Evolutionary conservation across 805 yeast species (phyloP), one percentile per base, ranked within the genome.

Genomic region (Candida easanensis): DNA sequence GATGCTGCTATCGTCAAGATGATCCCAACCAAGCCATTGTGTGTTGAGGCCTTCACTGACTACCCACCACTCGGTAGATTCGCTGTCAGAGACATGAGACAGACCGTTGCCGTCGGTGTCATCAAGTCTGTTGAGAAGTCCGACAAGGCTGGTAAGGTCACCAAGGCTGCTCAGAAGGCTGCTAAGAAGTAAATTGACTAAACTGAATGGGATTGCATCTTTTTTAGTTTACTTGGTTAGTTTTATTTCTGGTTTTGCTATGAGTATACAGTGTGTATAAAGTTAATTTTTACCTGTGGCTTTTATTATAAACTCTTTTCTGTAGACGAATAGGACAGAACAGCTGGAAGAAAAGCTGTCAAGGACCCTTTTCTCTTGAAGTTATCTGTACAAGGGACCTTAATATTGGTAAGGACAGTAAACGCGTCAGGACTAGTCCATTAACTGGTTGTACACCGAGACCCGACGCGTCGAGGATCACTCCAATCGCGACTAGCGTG

Each of bases 61-160:
- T 89, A 89, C 86, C 97, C 95, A 73, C 98, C 96, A 80, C 76
- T 91, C 74, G 93, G 96, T 80, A 88, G 98, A 85, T 83, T 90
- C 79, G 91, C 91, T 71, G 97, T 89, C 82, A 90, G 97, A 86
- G 97, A 89, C 79, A 89, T 89, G 97, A 87, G 97, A 86, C 97
- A 89, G 79, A 90, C 97, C 65, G 97, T 90, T 67, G 97, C 97
- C 71, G 97, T 90, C 18, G 48, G 48, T 44, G 48, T 44, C 33
- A 44, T 44, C 97, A 97, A 90, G 97, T 90, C 71, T 86, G 96
- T 88, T 64, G 95, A 79, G 41, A 67, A 88, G 88, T 68, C 86
- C 60, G 84, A 80, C 75, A 76, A 73, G 67, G 87, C 88, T 66
- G 90, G 88, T 76, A 87, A 88, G 89, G 93, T 87, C 65, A 87